phyloP scores from a whole-genome alignment of 768 basidiomycete genomes.

The Steccherinum ochraceum region DNA sequence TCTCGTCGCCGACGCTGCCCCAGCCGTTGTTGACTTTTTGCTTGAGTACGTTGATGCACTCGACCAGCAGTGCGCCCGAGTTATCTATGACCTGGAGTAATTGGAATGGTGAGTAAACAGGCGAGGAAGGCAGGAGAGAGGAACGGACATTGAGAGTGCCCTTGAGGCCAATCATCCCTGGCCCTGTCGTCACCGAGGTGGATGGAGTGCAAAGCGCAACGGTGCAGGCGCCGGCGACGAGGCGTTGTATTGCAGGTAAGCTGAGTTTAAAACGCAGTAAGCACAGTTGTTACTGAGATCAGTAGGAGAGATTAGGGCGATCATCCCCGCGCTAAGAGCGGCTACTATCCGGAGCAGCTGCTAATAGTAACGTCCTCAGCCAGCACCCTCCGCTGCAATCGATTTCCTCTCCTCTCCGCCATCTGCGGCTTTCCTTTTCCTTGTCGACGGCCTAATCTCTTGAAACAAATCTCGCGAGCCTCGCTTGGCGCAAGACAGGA shows the following conservation, averaged over 20 bases:
- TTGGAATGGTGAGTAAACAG: constrained; percentile 1
- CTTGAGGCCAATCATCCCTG: constrained; percentile 89
- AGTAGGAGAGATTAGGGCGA: too few species aligned
- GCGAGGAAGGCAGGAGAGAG: neutral
- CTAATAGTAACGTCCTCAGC: too few species aligned
- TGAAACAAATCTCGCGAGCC: constrained; percentile 7
- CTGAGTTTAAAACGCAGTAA: neutral
- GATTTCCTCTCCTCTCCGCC: neutral
- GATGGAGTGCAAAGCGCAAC: neutral
- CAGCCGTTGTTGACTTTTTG: constrained; percentile 94
- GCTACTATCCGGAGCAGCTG: too few species aligned
- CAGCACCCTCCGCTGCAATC: too few species aligned
- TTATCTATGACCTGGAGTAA: constrained; percentile 89
- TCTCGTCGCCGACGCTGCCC: constrained; percentile 91
- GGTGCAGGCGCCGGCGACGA: neutral
- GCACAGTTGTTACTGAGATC: too few species aligned
- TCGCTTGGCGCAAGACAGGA: neutral
- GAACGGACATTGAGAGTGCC: constrained; percentile 73
- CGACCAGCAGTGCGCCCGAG: constrained; percentile 88
- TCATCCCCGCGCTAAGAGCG: too few species aligned
- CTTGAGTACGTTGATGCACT: constrained; percentile 95
- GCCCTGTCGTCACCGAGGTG: neutral
- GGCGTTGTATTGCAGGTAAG: neutral
- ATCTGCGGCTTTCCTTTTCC: neutral
- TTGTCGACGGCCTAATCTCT: too few species aligned